Conservation (phyloP, 2,329 filamentous ascomycete genomes). For the Aspergillus sp. region DNA sequence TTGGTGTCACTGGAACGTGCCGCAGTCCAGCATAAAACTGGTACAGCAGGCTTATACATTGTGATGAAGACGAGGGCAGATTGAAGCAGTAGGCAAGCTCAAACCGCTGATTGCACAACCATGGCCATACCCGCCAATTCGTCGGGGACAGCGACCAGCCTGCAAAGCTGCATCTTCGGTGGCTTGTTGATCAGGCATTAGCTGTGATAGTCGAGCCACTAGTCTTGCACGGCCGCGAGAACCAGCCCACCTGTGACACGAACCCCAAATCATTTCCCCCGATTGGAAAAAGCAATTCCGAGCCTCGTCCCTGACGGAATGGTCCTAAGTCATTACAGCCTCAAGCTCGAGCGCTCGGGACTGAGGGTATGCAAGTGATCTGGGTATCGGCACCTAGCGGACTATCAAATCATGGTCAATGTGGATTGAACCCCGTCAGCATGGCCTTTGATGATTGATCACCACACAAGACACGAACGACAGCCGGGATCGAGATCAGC, state of each 20-base stretch:
- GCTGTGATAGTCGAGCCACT: neutral
- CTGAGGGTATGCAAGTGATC: constrained; percentile 1
- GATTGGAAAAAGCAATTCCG: neutral
- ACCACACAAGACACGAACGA: neutral
- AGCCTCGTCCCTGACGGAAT: neutral
- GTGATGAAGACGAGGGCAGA: neutral
- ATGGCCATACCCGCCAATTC: neutral
- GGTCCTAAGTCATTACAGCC: neutral
- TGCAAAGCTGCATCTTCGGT: neutral
- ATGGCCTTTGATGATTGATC: neutral
- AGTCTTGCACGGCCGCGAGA: neutral
- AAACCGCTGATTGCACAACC: neutral
- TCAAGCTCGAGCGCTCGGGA: neutral
- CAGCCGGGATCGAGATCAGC: neutral
- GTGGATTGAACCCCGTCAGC: neutral
- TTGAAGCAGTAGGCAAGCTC: neutral
- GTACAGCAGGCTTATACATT: neutral
- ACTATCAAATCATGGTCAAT: neutral
- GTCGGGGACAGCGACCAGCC: too few species aligned
- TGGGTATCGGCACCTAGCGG: neutral
- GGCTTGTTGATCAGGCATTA: constrained; percentile 4
- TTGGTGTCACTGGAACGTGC: neutral
- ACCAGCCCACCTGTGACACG: neutral
- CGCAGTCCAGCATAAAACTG: neutral
- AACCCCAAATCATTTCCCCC: neutral